Base-by-base conservation (phyloP, 2,329 filamentous ascomycete genomes). In the Stachybotrys elegans region DNA sequence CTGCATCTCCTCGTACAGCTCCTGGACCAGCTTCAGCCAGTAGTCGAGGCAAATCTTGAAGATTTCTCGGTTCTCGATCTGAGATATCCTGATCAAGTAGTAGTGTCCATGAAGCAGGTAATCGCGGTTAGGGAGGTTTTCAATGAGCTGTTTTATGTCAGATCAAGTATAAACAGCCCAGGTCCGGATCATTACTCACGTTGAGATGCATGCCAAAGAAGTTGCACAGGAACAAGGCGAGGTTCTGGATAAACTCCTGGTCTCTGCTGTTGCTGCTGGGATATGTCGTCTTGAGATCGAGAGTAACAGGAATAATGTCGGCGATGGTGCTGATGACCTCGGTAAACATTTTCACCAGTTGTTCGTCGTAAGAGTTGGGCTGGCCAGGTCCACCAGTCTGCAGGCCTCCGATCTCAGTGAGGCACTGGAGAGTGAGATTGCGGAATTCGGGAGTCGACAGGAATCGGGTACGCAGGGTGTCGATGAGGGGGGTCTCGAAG, bases 31-130 rank as follows among this genome's bases (percentile, higher is more conserved):
- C 69, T 96, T 97, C 29, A 94, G 93, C 93, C 93, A 98, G 72
- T 98, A 98, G 65, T 98, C 94, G 50, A 98, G 75, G 63, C 88
- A 95, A 60, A 98, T 98, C 77, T 98, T 98, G 81, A 98, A 98
- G 52, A 98, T 95, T 66, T 98, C 93, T 43, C 93, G 85, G 61
- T 98, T 94, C 55, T 98, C 93, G 54, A 98, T 98, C 70, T 98
- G 91, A 39, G 91, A 96, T 66, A 98, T 96, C 50, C 92, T 85
- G 59, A 98, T 96, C 13, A 98, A 82, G 67, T 98, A 98, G 68
- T 95, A 97, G 68, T 98, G 93, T 16, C 89, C 92, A 61, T 98
- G 93, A 1, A 89, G 88, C 35, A 98, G 83, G 66, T 88, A 98
- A 59, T 98, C 93, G 54, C 84, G 81, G 68, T 97, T 97, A 21